phyloP scores from a whole-genome alignment of 148 eudicot species.

The Vaccinium darrowii region DNA sequence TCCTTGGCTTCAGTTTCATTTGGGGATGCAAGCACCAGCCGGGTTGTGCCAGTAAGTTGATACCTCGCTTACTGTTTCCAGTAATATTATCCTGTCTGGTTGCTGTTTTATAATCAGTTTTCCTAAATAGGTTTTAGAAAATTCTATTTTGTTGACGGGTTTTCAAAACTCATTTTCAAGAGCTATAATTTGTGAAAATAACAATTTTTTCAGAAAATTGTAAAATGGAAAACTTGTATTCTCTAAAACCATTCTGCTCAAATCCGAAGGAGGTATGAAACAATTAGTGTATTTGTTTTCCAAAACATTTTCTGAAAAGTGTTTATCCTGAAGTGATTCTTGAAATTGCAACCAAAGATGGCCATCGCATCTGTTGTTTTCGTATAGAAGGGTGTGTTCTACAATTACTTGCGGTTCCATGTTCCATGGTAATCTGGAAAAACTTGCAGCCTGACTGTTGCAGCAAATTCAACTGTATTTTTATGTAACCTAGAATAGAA shows the following conservation, averaged over 20 bases:
- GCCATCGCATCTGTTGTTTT: background rate
- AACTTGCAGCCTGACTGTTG: background rate
- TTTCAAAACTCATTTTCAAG: background rate
- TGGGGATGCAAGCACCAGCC: constrained; percentile 69
- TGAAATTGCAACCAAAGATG: background rate
- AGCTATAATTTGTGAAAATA: background rate
- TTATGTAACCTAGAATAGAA: constrained; percentile 23
- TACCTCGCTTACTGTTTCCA: background rate
- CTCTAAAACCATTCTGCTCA: background rate
- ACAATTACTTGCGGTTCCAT: background rate
- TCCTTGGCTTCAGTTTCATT: constrained; percentile 83
- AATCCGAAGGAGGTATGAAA: background rate
- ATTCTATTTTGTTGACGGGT: background rate
- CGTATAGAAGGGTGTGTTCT: background rate
- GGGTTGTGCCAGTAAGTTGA: constrained; percentile 36
- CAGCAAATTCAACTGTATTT: constrained; percentile 4
- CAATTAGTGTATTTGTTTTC: background rate
- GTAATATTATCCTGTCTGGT: background rate
- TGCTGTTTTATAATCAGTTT: background rate
- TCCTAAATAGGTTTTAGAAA: background rate
- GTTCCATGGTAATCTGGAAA: constrained; percentile 13
- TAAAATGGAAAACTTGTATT: background rate
- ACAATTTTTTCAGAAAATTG: background rate
- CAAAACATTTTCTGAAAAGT: background rate
- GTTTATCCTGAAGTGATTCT: background rate